Percentiles rank a stretch among this genome's conserved stretches.
Conservation (phyloP, 495 filamentous ascomycete genomes). For the Aspergillus avenaceus region DNA sequence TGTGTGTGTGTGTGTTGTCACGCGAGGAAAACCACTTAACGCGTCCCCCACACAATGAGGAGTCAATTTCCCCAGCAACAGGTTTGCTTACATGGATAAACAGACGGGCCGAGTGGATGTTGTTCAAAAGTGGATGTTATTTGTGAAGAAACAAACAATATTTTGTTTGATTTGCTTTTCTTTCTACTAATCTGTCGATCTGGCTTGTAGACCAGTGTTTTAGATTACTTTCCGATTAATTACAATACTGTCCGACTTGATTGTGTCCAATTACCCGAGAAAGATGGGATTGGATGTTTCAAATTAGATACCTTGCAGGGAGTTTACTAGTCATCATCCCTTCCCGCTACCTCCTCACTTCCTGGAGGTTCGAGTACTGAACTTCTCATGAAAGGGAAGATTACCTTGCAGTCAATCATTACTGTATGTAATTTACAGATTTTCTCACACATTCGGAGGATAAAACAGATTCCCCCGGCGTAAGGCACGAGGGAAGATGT, state of each 20-base stretch:
- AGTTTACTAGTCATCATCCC: no score
- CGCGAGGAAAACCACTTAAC: slow-evolving; percentile 36
- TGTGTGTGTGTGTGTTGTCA: no score
- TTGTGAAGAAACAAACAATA: background rate
- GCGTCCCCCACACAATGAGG: slow-evolving; percentile 25
- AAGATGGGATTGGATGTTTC: background rate
- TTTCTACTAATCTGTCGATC: no score
- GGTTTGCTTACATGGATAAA: no score
- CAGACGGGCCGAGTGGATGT: no score
- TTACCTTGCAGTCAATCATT: no score
- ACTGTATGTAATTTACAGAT: background rate
- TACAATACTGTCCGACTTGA: background rate
- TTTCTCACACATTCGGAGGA: background rate
- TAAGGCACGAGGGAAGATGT: background rate
- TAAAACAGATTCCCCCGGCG: background rate
- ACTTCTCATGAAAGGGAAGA: no score
- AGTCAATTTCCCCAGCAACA: slow-evolving; percentile 22
- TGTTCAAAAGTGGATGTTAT: no score
- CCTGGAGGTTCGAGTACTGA: no score
- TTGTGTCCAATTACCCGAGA: background rate
- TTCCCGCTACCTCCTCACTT: background rate
- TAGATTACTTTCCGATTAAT: no score
- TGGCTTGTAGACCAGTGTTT: no score
- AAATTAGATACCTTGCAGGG: background rate
- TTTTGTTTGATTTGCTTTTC: no score